Evolutionary conservation across 768 basidiomycete species (phyloP).

Genomic region (Hypholoma fasciculare): DNA sequence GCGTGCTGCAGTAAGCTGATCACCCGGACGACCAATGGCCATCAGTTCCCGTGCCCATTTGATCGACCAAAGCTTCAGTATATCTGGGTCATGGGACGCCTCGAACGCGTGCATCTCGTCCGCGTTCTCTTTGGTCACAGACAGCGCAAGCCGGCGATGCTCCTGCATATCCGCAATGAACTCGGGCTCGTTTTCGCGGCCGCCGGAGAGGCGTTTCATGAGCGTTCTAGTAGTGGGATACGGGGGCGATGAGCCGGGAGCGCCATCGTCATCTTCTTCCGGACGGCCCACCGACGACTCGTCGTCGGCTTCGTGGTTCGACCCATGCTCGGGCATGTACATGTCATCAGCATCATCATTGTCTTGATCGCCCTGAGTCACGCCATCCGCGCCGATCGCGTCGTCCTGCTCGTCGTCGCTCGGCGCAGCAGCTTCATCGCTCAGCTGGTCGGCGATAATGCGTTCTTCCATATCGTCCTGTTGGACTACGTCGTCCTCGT

Average conservation of each 20-base stretch:
- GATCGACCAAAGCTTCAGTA: conserved; percentile 25
- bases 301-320: not conserved
- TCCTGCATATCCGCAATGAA: conserved; percentile 7
- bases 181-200: conserved; percentile 8
- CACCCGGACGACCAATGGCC: not conserved
- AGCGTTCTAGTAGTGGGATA: not conserved
- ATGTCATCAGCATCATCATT: not conserved
- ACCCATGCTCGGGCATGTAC: not conserved
- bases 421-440: not conserved
- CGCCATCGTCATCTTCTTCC: not conserved
- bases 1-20: not conserved
- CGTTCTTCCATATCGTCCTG: not conserved
- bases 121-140: conserved; percentile 14
- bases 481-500: not conserved
- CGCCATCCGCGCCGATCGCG: not conserved
- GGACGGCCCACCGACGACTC: not conserved
- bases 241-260: not conserved
- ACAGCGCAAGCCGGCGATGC: conserved; percentile 10
- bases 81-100: conserved; percentile 19
- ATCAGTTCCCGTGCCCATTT: conserved; percentile 6
- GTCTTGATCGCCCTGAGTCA: not conserved
- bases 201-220: not conserved
- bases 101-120: conserved; percentile 27
- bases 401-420: conserved; percentile 3
- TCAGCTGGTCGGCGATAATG: not conserved